Base-by-base conservation (phyloP, 495 filamentous ascomycete genomes). In the Hyaloscypha variabilis region DNA sequence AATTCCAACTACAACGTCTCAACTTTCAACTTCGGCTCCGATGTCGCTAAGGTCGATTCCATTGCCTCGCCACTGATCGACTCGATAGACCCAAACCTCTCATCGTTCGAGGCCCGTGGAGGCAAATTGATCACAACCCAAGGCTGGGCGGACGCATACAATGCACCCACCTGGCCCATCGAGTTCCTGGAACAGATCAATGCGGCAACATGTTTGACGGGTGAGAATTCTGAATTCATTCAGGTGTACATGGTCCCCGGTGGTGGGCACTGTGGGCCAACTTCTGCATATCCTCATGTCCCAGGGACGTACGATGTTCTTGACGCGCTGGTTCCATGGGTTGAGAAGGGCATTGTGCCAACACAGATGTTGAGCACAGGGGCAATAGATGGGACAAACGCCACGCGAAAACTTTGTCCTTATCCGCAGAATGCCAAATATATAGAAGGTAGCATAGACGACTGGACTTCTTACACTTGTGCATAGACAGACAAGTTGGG, bases 91-190 rank as follows among this genome's bases (percentile, higher is more conserved):
- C 65, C 75, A 1, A 68, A 80, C 54, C 63, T 82, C 13, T 68
- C 67, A 24, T 54, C 67, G 19, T 76, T 81, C 61, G 62, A 71
- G 25, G 62, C 66, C 1, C 25, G 39, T 0, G 76, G 77, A 0
- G 77, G 74, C 0, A 81, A 79, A 68, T 70, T 81, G 72, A 65
- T 81, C 25, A 71, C 74, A 8, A 73, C 72, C 6, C 78, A 81
- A 64, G 74, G 77, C 36, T 81, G 79, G 78, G 61, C 74, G 1
- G 77, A 82, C 67, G 76, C 72, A 2, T 74, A 66, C 29, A 78
- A 80, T 28, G 74, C 77, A 3, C 72, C 78, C 2, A 69, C 53
- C 1, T 82, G 79, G 79, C 78, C 78, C 17, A 81, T 81, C 56
- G 61, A 77, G 52, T 75, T 80, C 53, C 72, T 79, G 24, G 61